Conservation (phyloP, 495 filamentous ascomycete genomes). For the Neurospora pannonica region DNA sequence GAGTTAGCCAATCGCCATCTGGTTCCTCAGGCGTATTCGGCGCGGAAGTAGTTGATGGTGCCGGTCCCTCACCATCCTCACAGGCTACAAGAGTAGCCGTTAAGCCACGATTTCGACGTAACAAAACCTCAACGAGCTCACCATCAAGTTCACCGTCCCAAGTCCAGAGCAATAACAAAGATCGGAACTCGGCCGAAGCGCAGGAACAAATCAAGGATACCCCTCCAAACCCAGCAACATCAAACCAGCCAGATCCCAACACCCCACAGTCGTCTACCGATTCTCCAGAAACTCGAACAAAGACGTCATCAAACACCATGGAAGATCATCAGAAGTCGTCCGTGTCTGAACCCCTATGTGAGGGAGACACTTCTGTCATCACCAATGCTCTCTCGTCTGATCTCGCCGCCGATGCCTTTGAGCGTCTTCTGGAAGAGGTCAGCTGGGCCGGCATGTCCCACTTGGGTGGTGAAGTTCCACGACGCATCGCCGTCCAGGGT, state of each 20-base stretch:
- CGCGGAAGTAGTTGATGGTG: background rate
- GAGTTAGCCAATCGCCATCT: background rate
- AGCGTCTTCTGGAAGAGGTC: conserved; percentile 65
- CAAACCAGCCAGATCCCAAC: background rate
- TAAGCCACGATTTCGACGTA: background rate
- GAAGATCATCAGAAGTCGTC: background rate
- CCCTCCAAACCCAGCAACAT: background rate
- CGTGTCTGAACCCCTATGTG: conserved; percentile 37
- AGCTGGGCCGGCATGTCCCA: conserved; percentile 90
- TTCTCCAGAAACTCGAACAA: background rate
- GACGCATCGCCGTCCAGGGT: conserved; percentile 89
- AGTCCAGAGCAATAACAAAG: background rate
- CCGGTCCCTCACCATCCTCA: background rate
- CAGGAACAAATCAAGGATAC: background rate
- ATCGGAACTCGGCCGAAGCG: background rate
- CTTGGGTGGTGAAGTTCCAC: conserved; percentile 81
- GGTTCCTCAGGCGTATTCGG: background rate
- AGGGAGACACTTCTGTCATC: conserved; percentile 74
- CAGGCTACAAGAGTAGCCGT: background rate
- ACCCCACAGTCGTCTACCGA: background rate
- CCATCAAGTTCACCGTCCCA: background rate
- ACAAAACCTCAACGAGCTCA: background rate
- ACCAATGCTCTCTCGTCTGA: conserved; percentile 50
- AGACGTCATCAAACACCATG: background rate
- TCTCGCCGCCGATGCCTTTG: conserved; percentile 52